Conservation (phyloP, 2,329 filamentous ascomycete genomes). For the Fusarium coffeatum region DNA sequence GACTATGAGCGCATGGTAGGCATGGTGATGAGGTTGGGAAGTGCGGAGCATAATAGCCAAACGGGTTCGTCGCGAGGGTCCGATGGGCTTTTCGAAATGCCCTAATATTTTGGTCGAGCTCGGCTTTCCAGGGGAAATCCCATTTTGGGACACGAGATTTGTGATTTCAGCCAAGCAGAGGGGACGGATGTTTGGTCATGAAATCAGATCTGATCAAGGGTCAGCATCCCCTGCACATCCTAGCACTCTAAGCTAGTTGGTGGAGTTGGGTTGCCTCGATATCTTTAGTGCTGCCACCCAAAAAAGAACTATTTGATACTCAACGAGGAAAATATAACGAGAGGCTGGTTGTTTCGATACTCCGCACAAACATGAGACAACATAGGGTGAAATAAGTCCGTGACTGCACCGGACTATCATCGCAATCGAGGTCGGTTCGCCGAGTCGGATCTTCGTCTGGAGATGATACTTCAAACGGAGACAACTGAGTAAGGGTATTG, state of each 20-base stretch:
- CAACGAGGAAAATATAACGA: neutral
- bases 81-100: constrained; percentile 33
- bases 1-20: neutral
- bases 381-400: neutral
- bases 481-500: constrained; percentile 1
- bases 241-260: neutral
- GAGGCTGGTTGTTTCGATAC: neutral
- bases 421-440: neutral
- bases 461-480: constrained; percentile 7
- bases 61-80: neutral
- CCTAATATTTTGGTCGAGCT: constrained; percentile 18
- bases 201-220: constrained; percentile 41
- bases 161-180: constrained; percentile 42
- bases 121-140: constrained; percentile 33
- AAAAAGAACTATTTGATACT: neutral
- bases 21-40: constrained; percentile 19
- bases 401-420: neutral
- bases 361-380: neutral
- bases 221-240: constrained; percentile 23
- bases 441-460: constrained; percentile 10
- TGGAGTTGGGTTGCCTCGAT: constrained; percentile 13
- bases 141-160: constrained; percentile 52
- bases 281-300: constrained; percentile 4
- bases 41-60: constrained; percentile 2
- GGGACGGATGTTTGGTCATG: constrained; percentile 25